phyloP scores from a whole-genome alignment of 805 yeast species.

The Danielozyma ontarioensis region DNA sequence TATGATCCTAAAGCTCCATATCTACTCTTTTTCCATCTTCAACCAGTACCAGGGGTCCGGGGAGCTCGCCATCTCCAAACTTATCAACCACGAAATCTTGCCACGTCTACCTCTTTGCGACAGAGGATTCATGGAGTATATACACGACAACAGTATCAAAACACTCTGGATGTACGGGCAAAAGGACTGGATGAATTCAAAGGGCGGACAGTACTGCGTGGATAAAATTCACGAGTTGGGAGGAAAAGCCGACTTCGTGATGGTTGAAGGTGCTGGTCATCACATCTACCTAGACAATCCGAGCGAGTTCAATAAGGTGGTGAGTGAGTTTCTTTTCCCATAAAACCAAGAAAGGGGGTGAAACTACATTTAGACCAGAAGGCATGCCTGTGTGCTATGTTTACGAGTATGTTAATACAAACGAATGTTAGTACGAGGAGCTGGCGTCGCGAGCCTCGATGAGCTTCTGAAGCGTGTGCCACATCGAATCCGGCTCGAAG shows the following conservation, averaged over 20 bases:
- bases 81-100: constrained; percentile 35
- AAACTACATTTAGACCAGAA: no score
- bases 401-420: no score
- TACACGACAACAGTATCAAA: constrained; percentile 17
- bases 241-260: constrained; percentile 14
- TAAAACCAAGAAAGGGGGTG: no score
- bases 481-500: no score
- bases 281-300: constrained; percentile 41
- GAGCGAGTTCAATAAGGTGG: constrained; percentile 19
- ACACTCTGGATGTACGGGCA: constrained; percentile 37
- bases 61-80: constrained; percentile 38
- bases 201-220: constrained; percentile 32
- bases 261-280: constrained; percentile 35
- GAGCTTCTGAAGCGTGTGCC: no score
- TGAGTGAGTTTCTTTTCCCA: constrained; percentile 22
- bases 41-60: constrained; percentile 41
- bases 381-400: no score
- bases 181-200: constrained; percentile 39
- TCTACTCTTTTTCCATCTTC: constrained; percentile 37
- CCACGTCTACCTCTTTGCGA: constrained; percentile 37
- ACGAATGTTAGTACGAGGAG: no score
- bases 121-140: constrained; percentile 29
- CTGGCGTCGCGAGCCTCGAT: no score
- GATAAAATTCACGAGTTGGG: constrained; percentile 16
- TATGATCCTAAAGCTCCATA: constrained; percentile 31